Conservation (phyloP, 495 filamentous ascomycete species). For the Friedmanniomyces simplex region DNA sequence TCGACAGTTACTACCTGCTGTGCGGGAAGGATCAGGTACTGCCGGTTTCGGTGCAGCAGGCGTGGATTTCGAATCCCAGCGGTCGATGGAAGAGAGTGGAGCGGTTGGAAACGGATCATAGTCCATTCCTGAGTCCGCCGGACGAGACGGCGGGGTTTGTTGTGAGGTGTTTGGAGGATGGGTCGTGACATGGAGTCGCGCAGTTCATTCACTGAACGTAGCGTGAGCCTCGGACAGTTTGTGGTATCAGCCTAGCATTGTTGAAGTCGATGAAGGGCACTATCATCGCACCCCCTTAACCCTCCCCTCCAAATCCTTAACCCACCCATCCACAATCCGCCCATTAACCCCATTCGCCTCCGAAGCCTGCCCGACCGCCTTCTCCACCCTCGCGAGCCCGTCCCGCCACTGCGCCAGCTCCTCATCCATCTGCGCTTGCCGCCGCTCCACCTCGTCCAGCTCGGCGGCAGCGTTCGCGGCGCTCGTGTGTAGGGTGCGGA, state of each 20-base stretch:
- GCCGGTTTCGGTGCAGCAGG: not conserved
- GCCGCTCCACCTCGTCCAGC: conserved; percentile 62
- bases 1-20: conserved; percentile 8
- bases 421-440: conserved; percentile 68
- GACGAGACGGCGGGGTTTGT: conserved; percentile 7
- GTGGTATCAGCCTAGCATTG: too few relatives aligned
- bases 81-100: conserved; percentile 8
- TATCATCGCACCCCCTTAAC: conserved; percentile 4
- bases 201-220: too few relatives aligned
- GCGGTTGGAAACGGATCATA: not conserved
- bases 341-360: conserved; percentile 65
- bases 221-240: too few relatives aligned
- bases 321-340: conserved; percentile 74
- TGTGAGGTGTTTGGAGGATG: conserved; percentile 1
- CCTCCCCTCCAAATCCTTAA: conserved; percentile 64
- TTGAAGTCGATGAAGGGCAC: too few relatives aligned
- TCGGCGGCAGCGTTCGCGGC: conserved; percentile 77
- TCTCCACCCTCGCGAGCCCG: conserved; percentile 68
- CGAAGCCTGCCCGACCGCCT: conserved; percentile 56
- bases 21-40: not conserved
- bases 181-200: not conserved
- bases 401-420: conserved; percentile 84
- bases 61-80: not conserved
- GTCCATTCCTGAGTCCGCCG: conserved; percentile 2
- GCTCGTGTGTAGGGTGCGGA: conserved; percentile 75